phyloP scores from a whole-genome alignment of 1,284 basidiomycete species.

The Tilletiopsis washingtonensis region DNA sequence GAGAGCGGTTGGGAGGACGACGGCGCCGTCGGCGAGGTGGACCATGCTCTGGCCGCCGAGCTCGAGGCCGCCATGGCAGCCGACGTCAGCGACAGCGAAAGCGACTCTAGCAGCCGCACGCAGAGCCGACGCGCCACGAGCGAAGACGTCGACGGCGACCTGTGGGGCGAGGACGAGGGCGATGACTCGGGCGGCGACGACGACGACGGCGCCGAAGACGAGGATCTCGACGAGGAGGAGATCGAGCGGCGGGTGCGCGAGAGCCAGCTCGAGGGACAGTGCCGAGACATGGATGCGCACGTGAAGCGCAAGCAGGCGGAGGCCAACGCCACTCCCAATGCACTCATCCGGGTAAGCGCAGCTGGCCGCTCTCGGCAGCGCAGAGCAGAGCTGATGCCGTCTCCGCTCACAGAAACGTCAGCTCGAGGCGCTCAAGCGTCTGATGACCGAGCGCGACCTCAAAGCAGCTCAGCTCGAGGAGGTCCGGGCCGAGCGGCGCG shows the following conservation, averaged over 20 bases:
- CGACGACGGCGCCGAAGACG: conserved; percentile 66
- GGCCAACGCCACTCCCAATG: conserved; percentile 38
- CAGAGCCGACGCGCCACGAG: conserved; percentile 17
- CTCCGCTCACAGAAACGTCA: conserved; percentile 25
- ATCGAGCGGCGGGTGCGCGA: conserved; percentile 41
- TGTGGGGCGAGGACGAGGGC: conserved; percentile 32
- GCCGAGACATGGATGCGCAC: conserved; percentile 42
- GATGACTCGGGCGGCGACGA: conserved; percentile 36
- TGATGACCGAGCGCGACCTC: conserved; percentile 37
- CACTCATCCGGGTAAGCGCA: conserved; percentile 33
- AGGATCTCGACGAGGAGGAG: conserved; percentile 51
- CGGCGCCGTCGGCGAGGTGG: conserved; percentile 46
- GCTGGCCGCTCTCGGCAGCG: not conserved
- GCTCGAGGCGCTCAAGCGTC: conserved; percentile 36
- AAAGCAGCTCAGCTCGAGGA: conserved; percentile 40
- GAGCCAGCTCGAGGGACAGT: conserved; percentile 44
- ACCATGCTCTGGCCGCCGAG: conserved; percentile 49
- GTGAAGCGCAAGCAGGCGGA: conserved; percentile 42
- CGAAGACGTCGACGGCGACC: conserved; percentile 37
- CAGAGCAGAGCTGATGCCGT: not conserved
- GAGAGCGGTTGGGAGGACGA: conserved; percentile 50
- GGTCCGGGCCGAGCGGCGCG: conserved; percentile 33
- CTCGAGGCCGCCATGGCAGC: conserved; percentile 49
- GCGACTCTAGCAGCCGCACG: conserved; percentile 35
- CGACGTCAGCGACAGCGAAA: conserved; percentile 54